These are phyloP conservation scores for Torulaspora globosa DNA, from an alignment of 1,139 yeast genomes.

Conservation along the genomic window DNA sequence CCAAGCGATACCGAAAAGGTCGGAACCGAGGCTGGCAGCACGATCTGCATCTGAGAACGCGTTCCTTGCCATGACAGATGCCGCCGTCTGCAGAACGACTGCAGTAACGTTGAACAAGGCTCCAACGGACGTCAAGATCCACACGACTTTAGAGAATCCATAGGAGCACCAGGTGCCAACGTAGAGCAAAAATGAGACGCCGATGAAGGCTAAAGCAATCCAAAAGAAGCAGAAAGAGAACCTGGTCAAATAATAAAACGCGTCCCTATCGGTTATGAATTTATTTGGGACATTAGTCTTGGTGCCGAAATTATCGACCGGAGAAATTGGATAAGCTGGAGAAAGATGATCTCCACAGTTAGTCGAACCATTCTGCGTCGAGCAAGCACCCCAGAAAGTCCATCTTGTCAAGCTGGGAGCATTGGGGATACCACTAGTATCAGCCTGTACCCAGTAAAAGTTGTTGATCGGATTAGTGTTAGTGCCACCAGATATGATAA, in stretches of 20 bases:
- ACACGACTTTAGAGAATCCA: conserved; percentile 50
- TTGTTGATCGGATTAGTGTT: conserved; percentile 56
- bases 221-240: conserved; percentile 65
- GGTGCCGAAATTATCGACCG: conserved; percentile 66
- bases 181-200: conserved; percentile 44
- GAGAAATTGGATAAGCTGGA: conserved; percentile 69
- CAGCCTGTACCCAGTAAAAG: conserved; percentile 70
- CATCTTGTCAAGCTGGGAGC: conserved; percentile 61
- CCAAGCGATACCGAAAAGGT: conserved; percentile 64
- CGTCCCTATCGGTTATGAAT: conserved; percentile 53
- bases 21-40: conserved; percentile 50
- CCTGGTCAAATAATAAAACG: conserved; percentile 65
- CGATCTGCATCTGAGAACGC: conserved; percentile 51
- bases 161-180: conserved; percentile 42
- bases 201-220: conserved; percentile 56
- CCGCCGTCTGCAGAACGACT: conserved; percentile 65
- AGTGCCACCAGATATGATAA: conserved; percentile 64
- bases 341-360: conserved; percentile 39
- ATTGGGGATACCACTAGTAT: conserved; percentile 52
- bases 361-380: conserved; percentile 33
- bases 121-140: conserved; percentile 51
- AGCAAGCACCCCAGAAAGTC: conserved; percentile 83
- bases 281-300: conserved; percentile 50
- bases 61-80: conserved; percentile 57
- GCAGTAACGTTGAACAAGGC: conserved; percentile 55